Base-by-base conservation (phyloP, 805 yeast species). In the Wickerhamiella lipophila region DNA sequence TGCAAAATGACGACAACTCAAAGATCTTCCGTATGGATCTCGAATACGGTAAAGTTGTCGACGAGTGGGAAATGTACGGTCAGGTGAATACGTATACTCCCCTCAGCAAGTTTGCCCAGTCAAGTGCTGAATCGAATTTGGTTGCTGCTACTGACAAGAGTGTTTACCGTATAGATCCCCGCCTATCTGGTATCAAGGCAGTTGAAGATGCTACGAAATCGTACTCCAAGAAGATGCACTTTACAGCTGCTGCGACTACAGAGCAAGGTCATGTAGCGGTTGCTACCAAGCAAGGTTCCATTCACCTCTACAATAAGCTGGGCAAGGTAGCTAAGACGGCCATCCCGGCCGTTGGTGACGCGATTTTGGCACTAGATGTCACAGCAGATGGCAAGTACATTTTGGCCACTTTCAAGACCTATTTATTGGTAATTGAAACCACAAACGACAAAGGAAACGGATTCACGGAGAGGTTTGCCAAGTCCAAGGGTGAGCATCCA, bases 371-470 rank as follows among this genome's bases (percentile, higher is more conserved):
- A 19, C 56, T 83, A 16, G 88, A 83, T 51, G 77, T 76, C 1
- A 78, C 94, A 5, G 75, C 81, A 18, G 88, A 83, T 61, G 95
- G 95, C 52, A 71, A 76, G 56, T 87, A 86, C 81, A 59, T 86
- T 38, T 67, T 87, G 51, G 92, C 87, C 1, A 87, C 95, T 0
- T 83, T 89, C 67, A 70, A 73, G 57, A 75, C 77, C 1, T 83
- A 83, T 59, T 65, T 87, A 52, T 67, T 87, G 48, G 70, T 87
- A 41, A 70, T 85, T 52, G 92, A 86, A 63, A 68, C 79, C 12
- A 67, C 71, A 35, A 77, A 81, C 50, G 77, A 76, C 50, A 73
- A 71, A 3, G 87, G 85, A 43, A 72, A 72, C 57, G 95, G 92
- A 1, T 86, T 80, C 66, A 62, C 70, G 36, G 75, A 74, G 57